phyloP scores from a whole-genome alignment of 768 basidiomycete genomes.

The Russula vinacea region DNA sequence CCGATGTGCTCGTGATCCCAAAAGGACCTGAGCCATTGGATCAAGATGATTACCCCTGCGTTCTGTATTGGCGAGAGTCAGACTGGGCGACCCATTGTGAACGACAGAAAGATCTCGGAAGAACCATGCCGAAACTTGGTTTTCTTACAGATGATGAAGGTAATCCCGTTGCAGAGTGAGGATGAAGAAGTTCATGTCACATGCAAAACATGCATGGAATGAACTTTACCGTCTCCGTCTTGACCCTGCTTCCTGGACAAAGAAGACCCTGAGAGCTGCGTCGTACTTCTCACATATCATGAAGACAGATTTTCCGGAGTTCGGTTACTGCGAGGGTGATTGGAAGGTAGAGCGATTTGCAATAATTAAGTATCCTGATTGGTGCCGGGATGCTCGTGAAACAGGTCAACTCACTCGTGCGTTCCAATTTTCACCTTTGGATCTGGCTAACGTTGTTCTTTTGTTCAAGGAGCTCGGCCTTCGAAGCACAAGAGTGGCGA shows the following conservation, averaged over 20 bases:
- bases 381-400: not conserved
- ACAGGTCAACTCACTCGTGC: not conserved
- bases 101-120: not conserved
- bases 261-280: not conserved
- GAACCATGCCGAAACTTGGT: not conserved
- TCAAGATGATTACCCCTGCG: too few relatives aligned
- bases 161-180: not conserved
- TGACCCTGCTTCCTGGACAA: not conserved
- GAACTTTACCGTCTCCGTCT: not conserved
- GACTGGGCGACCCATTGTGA: not conserved
- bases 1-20: too few relatives aligned
- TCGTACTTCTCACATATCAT: not conserved
- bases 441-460: not conserved
- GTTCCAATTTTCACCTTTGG: not conserved
- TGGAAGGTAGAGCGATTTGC: not conserved
- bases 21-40: too few relatives aligned
- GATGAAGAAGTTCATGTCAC: not conserved
- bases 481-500: not conserved
- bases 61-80: too few relatives aligned
- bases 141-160: not conserved
- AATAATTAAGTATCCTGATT: not conserved
- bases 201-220: not conserved
- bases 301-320: not conserved
- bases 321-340: not conserved
- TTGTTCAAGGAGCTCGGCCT: not conserved